Evolutionary conservation across 306 rosid species (phyloP).

Genomic region (Pyrus pyrifolia): DNA sequence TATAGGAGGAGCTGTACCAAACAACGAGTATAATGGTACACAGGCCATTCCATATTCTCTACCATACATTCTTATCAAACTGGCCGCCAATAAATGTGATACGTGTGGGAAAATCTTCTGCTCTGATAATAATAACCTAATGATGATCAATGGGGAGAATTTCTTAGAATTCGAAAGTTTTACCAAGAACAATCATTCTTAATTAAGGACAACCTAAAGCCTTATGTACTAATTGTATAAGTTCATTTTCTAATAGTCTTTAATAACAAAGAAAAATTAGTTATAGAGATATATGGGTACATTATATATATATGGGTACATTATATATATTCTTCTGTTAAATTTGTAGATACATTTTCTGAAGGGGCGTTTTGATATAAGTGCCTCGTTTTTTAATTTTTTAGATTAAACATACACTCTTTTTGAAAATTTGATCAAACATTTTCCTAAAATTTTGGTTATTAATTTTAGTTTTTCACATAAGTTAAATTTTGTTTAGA

Average conservation of each 20-base stretch:
- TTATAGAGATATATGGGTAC: too few species aligned
- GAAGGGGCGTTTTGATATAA: too few species aligned
- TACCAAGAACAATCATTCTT: neutral
- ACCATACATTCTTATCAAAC: conserved; percentile 49
- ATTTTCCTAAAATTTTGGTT: too few species aligned
- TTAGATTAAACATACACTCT: too few species aligned
- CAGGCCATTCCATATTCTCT: conserved; percentile 39
- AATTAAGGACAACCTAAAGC: neutral
- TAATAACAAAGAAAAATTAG: too few species aligned
- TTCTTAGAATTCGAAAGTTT: neutral
- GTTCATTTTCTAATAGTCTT: neutral
- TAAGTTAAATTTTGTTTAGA: too few species aligned
- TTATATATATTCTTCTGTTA: too few species aligned
- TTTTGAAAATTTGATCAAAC: too few species aligned
- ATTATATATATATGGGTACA: too few species aligned
- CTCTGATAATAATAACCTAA: conserved; percentile 11
- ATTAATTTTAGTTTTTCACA: too few species aligned
- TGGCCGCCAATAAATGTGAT: conserved; percentile 38
- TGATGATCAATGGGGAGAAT: conserved; percentile 8
- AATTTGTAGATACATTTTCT: too few species aligned
- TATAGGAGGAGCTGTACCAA: conserved; percentile 24
- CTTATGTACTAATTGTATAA: neutral
- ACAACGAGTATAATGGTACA: conserved; percentile 23
- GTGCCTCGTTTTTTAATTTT: too few species aligned
- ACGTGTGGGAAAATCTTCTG: conserved; percentile 27